A percentile compares a stretch with the other conserved stretches of the same genome.
These are phyloP conservation scores for Talaromyces liani DNA, from an alignment of 495 filamentous ascomycete genomes.

Conservation along the genomic window DNA sequence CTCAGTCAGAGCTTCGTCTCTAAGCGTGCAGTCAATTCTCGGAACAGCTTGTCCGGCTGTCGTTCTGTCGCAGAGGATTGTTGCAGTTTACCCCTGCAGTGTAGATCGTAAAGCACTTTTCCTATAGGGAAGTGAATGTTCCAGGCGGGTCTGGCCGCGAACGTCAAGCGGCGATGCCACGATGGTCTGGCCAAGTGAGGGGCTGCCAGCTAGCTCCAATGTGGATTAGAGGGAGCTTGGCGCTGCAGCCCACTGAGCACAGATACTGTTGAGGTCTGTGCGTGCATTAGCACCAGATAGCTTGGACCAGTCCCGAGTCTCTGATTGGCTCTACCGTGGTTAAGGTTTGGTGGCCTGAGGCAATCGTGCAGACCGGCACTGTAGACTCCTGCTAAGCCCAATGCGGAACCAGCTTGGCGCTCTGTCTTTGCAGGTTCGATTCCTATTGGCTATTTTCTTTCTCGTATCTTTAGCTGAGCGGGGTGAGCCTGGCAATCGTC, in stretches of 20 bases:
- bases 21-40: background rate
- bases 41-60: background rate
- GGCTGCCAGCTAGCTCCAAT: background rate
- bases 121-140: background rate
- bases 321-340: background rate
- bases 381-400: background rate
- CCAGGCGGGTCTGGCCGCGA: constrained; percentile 1
- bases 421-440: too few species aligned
- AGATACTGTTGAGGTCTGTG: background rate
- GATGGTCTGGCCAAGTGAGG: background rate
- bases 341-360: background rate
- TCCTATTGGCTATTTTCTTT: too few species aligned
- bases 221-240: background rate
- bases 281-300: background rate
- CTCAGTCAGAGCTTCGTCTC: background rate
- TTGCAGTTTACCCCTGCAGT: background rate
- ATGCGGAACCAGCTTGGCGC: background rate
- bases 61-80: background rate
- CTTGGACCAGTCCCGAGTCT: background rate
- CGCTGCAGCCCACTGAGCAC: background rate
- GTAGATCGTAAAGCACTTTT: background rate
- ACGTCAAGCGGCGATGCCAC: background rate
- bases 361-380: background rate
- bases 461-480: background rate
- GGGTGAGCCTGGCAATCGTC: background rate